Evolutionary conservation across 768 basidiomycete genomes (phyloP).

Genomic region (Boletus insuetus): DNA sequence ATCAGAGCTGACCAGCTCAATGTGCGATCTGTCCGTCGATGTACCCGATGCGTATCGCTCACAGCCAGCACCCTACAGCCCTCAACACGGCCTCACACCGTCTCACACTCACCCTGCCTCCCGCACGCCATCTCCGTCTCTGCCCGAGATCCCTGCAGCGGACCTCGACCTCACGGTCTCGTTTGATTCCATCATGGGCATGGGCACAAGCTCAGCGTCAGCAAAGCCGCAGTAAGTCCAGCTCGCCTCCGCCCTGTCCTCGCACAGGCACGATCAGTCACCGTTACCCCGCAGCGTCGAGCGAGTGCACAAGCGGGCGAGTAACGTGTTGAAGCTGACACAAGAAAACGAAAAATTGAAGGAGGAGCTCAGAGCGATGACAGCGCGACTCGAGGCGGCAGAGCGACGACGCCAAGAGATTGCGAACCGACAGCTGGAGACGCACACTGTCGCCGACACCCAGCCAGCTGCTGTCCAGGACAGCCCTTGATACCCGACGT

Average conservation of each 20-base stretch:
- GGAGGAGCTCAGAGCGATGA: conserved; percentile 72
- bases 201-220: neutral
- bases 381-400: conserved; percentile 69
- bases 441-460: conserved; percentile 9
- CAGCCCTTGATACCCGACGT: conserved; percentile 27
- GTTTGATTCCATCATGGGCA: conserved; percentile 41
- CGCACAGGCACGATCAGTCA: conserved; percentile 32
- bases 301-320: conserved; percentile 64
- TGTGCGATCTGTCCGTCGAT: conserved; percentile 20
- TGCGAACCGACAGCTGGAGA: conserved; percentile 35
- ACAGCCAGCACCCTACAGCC: conserved; percentile 19
- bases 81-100: conserved; percentile 19
- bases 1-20: conserved; percentile 17
- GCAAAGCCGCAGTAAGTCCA: conserved; percentile 47
- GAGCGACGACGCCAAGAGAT: conserved; percentile 57
- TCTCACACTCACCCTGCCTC: conserved; percentile 12
- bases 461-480: conserved; percentile 18
- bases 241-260: conserved; percentile 20
- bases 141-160: conserved; percentile 53
- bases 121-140: conserved; percentile 33
- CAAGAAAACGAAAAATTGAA: conserved; percentile 80
- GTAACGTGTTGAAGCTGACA: conserved; percentile 72
- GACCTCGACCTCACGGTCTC: conserved; percentile 46
- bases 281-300: conserved; percentile 28
- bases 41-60: conserved; percentile 14